phyloP scores from a whole-genome alignment of 2,329 filamentous ascomycete genomes.

The Cyphellophora europaea region DNA sequence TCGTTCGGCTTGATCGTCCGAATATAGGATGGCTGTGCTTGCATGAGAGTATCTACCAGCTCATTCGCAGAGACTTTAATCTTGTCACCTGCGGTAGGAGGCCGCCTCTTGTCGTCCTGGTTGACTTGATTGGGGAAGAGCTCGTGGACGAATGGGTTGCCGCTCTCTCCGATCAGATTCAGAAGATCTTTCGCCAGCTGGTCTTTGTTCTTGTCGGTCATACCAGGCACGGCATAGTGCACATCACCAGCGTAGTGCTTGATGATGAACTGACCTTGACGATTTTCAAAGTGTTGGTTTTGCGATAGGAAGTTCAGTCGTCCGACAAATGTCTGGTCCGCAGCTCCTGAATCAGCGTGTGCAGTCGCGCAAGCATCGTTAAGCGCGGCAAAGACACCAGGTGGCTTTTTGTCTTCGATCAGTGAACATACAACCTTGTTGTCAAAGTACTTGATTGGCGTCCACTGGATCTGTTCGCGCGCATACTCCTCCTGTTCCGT shows the following conservation, averaged over 20 bases:
- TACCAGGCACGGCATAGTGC: conserved; percentile 85
- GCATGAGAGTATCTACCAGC: conserved; percentile 90
- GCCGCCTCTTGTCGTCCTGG: conserved; percentile 87
- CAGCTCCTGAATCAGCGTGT: conserved; percentile 86
- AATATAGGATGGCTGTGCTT: conserved; percentile 94
- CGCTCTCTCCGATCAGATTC: conserved; percentile 73
- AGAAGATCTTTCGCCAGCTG: conserved; percentile 89
- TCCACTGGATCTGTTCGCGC: conserved; percentile 94
- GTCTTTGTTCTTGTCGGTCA: conserved; percentile 99
- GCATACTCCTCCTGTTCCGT: conserved; percentile 97
- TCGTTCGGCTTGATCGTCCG: conserved; percentile 99
- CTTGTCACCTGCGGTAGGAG: conserved; percentile 90
- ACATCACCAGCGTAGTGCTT: conserved; percentile 99
- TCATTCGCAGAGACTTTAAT: conserved; percentile 93
- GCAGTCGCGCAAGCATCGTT: conserved; percentile 99
- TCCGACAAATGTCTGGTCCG: conserved; percentile 92
- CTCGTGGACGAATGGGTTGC: conserved; percentile 76
- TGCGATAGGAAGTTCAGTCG: conserved; percentile 77
- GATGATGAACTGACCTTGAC: conserved; percentile 94
- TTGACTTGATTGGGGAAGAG: conserved; percentile 91
- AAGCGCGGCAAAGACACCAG: conserved; percentile 87
- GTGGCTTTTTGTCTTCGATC: conserved; percentile 84
- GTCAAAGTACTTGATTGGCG: conserved; percentile 97
- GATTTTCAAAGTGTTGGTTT: conserved; percentile 81
- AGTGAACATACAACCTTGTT: conserved; percentile 98